phyloP scores from a whole-genome alignment of 441 rosid genomes.

The Erodium chrysanthum region DNA sequence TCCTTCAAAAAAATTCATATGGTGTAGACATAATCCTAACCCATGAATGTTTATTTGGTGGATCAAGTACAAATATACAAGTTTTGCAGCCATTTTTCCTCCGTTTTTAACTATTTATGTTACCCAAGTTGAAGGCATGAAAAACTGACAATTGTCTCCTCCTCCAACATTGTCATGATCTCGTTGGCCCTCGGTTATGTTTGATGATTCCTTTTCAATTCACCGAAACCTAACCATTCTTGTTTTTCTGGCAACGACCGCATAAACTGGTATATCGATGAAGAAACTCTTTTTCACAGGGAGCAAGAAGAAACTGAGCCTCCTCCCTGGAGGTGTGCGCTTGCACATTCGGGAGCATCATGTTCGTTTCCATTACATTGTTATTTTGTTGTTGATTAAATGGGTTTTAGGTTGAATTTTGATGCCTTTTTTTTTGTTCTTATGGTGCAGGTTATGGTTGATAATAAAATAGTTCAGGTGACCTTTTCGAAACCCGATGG shows the following conservation, averaged over 20 bases:
- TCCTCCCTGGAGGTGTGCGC: constrained; percentile 1
- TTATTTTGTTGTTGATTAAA: not conserved
- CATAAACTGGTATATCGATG: not conserved
- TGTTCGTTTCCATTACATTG: not conserved
- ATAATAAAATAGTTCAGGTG: constrained; percentile 50
- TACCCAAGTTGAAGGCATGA: not conserved
- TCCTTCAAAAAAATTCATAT: too few relatives aligned
- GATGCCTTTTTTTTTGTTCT: not conserved
- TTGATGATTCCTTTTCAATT: not conserved
- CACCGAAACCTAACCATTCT: not conserved
- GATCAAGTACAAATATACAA: too few relatives aligned
- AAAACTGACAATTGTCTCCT: constrained; percentile 1
- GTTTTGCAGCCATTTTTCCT: not conserved
- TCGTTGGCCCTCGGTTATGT: not conserved
- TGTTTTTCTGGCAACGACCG: not conserved
- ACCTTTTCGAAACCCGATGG: constrained; percentile 51
- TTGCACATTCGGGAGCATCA: not conserved
- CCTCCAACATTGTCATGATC: not conserved
- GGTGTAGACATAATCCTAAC: too few relatives aligned
- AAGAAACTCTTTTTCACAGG: not conserved
- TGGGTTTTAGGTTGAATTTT: not conserved
- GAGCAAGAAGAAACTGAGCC: constrained; percentile 6
- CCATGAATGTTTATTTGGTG: too few relatives aligned
- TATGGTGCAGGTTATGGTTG: constrained; percentile 45
- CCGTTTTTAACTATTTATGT: not conserved